Conservation (phyloP, 306 rosid species). For the Quercus aquifolioides region DNA sequence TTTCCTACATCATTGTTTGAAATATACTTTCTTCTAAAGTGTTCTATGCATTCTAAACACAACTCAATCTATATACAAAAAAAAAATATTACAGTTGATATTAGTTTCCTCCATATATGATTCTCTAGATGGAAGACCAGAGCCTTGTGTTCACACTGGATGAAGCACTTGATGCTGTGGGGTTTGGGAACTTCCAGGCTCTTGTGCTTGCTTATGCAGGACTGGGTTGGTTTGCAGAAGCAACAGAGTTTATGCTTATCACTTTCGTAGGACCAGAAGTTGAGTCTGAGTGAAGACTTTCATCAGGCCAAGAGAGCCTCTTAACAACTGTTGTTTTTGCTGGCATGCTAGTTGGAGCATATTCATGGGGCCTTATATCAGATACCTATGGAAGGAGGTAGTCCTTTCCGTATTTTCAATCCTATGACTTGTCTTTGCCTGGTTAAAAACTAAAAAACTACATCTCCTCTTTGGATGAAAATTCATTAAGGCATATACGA, state of each 20-base stretch:
- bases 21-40: too few species aligned
- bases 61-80: too few species aligned
- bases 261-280: conserved; percentile 95
- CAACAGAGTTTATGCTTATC: conserved; percentile 97
- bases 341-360: conserved; percentile 88
- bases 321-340: conserved; percentile 77
- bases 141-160: conserved; percentile 56
- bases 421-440: not conserved
- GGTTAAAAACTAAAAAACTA: too few species aligned
- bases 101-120: too few species aligned
- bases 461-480: too few species aligned
- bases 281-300: conserved; percentile 71
- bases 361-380: conserved; percentile 84
- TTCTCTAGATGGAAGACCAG: conserved; percentile 35
- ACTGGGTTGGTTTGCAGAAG: conserved; percentile 91
- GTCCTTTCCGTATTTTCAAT: not conserved
- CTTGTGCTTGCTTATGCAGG: conserved; percentile 87
- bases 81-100: too few species aligned
- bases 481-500: not conserved
- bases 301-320: conserved; percentile 68
- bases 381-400: conserved; percentile 83
- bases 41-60: too few species aligned
- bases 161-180: conserved; percentile 70
- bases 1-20: too few species aligned
- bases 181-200: conserved; percentile 88